A percentile compares a stretch with the other conserved stretches of the same genome.
Conservation (phyloP, 2,329 filamentous ascomycete species). For the Fusarium papillatum region DNA sequence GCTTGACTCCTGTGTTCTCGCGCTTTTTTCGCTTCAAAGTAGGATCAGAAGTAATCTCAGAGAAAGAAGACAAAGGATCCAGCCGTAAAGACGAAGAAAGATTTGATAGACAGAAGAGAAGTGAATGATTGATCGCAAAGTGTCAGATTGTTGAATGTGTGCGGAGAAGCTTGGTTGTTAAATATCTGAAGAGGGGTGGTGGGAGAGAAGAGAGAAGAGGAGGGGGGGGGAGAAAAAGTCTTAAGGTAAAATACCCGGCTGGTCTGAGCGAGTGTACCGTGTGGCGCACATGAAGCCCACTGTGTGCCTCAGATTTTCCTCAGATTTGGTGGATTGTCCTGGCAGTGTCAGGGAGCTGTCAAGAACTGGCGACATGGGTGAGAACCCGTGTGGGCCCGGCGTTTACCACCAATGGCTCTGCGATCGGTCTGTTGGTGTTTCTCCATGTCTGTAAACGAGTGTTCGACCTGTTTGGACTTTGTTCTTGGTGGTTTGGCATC, state of each 20-base stretch:
- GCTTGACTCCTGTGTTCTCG: not conserved
- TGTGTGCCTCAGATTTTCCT: not conserved
- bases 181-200: constrained; percentile 21
- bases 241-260: not conserved
- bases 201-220: not conserved
- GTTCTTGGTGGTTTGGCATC: not conserved
- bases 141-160: constrained; percentile 18
- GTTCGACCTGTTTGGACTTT: not conserved
- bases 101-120: constrained; percentile 7
- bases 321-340: not conserved
- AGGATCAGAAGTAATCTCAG: not conserved
- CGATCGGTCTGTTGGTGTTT: not conserved
- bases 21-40: not conserved
- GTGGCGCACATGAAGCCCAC: not conserved
- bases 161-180: constrained; percentile 2
- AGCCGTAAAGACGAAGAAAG: not conserved
- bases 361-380: not conserved
- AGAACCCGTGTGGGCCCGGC: not conserved
- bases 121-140: not conserved
- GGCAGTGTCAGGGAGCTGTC: constrained; percentile 13
- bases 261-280: not conserved
- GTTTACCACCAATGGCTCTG: not conserved
- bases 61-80: constrained; percentile 4
- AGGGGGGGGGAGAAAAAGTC: not conserved
- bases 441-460: not conserved